These are phyloP conservation scores for Podila epigama DNA, from an alignment of 192 early-diverging fungal species.

Conservation along the genomic window DNA sequence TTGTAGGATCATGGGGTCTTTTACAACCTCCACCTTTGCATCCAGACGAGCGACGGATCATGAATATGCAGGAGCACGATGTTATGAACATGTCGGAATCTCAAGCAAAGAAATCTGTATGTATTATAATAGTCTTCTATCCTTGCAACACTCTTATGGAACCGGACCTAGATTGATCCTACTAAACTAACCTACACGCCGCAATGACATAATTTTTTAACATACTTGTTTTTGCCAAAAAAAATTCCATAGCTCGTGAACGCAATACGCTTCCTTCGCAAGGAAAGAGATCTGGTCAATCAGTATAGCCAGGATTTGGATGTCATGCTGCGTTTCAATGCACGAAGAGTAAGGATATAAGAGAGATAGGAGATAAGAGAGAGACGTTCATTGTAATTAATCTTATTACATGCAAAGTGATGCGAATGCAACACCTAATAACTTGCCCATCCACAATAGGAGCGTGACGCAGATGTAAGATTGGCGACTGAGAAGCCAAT, in stretches of 20 bases:
- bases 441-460: background rate
- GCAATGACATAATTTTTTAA: too few relatives aligned
- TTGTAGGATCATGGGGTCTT: too few relatives aligned
- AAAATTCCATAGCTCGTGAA: slow-evolving; percentile 20
- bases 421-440: background rate
- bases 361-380: too few relatives aligned
- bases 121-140: background rate
- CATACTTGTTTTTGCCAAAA: too few relatives aligned
- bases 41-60: slow-evolving; percentile 8
- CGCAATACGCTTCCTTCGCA: slow-evolving; percentile 27
- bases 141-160: background rate
- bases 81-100: slow-evolving; percentile 17
- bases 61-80: slow-evolving; percentile 16
- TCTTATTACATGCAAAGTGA: background rate
- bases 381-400: background rate
- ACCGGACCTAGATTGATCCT: background rate
- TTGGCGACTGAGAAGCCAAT: slow-evolving; percentile 21
- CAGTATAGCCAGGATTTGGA: slow-evolving; percentile 14
- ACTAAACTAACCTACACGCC: background rate
- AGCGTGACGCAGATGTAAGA: slow-evolving; percentile 30
- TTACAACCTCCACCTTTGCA: slow-evolving; percentile 25
- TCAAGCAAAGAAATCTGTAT: slow-evolving; percentile 29
- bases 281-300: slow-evolving; percentile 7
- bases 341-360: slow-evolving; percentile 20
- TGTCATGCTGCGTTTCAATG: slow-evolving; percentile 21